Conservation (phyloP, 2,329 filamentous ascomycete species). For the Colletotrichum orbiculare region DNA sequence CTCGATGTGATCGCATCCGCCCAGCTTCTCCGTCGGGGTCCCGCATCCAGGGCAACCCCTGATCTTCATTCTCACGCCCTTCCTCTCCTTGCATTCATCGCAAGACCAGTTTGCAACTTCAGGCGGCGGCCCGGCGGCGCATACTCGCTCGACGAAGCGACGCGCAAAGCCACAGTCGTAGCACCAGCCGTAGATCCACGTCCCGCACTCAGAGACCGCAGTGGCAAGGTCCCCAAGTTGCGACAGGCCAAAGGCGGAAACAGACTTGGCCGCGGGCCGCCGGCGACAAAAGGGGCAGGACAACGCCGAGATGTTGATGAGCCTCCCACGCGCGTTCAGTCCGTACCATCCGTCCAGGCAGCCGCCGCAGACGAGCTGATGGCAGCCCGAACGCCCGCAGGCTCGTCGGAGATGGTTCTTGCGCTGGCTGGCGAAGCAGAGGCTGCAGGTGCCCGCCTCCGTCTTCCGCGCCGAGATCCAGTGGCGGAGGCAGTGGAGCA, state of each 20-base stretch:
- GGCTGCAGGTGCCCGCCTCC: conserved; percentile 53
- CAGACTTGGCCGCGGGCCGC: conserved; percentile 49
- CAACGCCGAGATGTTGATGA: conserved; percentile 61
- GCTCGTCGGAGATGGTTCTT: conserved; percentile 52
- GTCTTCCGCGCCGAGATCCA: conserved; percentile 52
- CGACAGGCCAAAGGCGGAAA: conserved; percentile 51
- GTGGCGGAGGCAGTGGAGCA: conserved; percentile 48
- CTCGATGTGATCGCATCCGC: conserved; percentile 53
- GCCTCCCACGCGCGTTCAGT: conserved; percentile 52
- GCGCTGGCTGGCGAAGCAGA: conserved; percentile 56
- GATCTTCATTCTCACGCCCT: conserved; percentile 33
- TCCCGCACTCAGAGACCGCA: conserved; percentile 53
- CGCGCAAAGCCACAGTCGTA: conserved; percentile 53
- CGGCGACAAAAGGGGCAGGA: conserved; percentile 63
- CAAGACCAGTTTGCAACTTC: conserved; percentile 54
- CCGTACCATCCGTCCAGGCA: conserved; percentile 59
- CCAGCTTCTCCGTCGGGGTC: conserved; percentile 48
- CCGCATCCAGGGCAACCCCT: conserved; percentile 51
- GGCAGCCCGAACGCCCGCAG: conserved; percentile 58
- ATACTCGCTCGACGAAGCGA: conserved; percentile 55
- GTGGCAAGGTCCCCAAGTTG: conserved; percentile 49
- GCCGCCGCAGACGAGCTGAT: conserved; percentile 53
- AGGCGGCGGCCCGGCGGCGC: conserved; percentile 52
- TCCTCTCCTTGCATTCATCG: conserved; percentile 48
- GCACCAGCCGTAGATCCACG: conserved; percentile 63